phyloP scores from a whole-genome alignment of 495 filamentous ascomycete genomes.

The Hyaloscypha variabilis region DNA sequence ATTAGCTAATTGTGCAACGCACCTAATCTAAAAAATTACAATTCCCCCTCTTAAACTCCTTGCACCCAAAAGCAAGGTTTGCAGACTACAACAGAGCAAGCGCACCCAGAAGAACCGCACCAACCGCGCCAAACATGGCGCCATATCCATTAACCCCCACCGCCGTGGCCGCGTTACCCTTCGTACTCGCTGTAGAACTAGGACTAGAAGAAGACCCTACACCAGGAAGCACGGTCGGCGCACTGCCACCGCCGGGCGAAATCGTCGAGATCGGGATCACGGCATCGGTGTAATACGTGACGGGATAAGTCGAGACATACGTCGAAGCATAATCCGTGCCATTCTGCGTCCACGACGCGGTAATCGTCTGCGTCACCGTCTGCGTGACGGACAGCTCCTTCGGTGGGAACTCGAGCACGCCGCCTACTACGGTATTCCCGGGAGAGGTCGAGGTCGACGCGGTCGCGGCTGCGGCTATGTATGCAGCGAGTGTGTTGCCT shows the following conservation, averaged over 20 bases:
- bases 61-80: background rate
- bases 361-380: conserved; percentile 4
- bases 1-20: no score
- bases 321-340: conserved; percentile 13
- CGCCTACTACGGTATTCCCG: conserved; percentile 33
- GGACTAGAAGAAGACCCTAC: no score
- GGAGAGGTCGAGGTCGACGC: conserved; percentile 40
- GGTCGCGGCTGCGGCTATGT: conserved; percentile 37
- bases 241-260: no score
- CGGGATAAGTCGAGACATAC: conserved; percentile 7
- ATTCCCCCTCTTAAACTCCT: background rate
- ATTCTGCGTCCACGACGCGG: background rate
- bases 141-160: background rate
- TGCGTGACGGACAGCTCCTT: background rate
- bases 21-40: no score
- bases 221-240: background rate
- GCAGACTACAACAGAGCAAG: conserved; percentile 5
- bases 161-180: background rate
- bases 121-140: background rate
- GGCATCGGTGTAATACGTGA: conserved; percentile 13
- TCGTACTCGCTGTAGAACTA: background rate
- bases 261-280: no score
- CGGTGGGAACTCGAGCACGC: conserved; percentile 26
- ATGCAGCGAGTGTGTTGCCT: conserved; percentile 40
- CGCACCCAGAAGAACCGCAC: background rate